These are phyloP conservation scores for Amoebophrya sp. DNA, from an alignment of 169 alveolate genomes.

Conservation along the genomic window DNA sequence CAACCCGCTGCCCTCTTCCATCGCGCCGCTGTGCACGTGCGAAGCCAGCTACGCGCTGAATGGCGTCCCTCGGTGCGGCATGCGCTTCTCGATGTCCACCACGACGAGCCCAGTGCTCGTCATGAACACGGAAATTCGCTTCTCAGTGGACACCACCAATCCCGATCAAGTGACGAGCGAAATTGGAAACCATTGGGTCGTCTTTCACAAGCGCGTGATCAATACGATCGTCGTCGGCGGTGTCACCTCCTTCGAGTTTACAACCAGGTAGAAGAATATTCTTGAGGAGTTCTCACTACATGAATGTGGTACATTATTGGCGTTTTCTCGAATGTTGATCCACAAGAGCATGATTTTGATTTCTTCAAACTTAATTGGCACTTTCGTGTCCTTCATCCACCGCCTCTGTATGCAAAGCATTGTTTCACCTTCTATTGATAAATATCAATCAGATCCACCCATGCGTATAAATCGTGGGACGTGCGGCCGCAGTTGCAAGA, in stretches of 20 bases:
- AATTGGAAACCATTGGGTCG: constrained; percentile 12
- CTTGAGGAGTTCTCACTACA: too few relatives aligned
- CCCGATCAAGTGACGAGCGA: background rate
- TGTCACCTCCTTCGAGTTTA: background rate
- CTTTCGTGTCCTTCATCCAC: too few relatives aligned
- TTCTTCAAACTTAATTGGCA: too few relatives aligned
- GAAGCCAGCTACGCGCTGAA: background rate
- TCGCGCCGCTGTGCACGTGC: background rate
- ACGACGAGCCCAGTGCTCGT: background rate
- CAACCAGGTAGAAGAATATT: background rate
- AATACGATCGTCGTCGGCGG: background rate
- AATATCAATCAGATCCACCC: background rate
- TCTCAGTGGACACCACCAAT: background rate
- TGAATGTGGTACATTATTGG: too few relatives aligned
- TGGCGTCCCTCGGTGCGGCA: background rate
- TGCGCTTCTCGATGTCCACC: background rate
- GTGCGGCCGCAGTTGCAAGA: constrained; percentile 8
- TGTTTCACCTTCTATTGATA: background rate
- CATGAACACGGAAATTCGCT: background rate
- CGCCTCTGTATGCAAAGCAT: too few relatives aligned
- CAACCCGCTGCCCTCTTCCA: background rate
- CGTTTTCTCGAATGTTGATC: too few relatives aligned
- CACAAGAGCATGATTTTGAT: too few relatives aligned
- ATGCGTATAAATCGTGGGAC: background rate
- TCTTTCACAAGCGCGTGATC: background rate